Conservation (phyloP, 805 yeast species). For the Kazachstania viticola region DNA sequence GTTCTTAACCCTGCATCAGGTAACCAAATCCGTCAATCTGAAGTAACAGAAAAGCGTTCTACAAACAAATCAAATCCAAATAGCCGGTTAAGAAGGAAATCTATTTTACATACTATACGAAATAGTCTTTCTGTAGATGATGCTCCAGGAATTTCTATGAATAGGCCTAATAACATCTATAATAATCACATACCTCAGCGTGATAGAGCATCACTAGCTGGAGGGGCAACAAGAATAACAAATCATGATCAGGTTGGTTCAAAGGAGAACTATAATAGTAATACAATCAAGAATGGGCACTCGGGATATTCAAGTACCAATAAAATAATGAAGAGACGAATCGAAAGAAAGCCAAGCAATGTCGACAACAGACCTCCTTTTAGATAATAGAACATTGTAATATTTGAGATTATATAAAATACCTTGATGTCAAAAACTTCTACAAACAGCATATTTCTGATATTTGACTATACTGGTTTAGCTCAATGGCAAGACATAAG, state of each 20-base stretch:
- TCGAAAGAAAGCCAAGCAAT: slow-evolving; percentile 2
- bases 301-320: not conserved
- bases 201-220: slow-evolving; percentile 4
- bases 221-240: slow-evolving; percentile 1
- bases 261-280: not conserved
- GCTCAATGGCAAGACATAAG: too few relatives aligned
- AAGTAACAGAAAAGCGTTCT: slow-evolving; percentile 1
- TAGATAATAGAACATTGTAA: too few relatives aligned
- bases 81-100: slow-evolving; percentile 20
- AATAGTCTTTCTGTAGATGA: slow-evolving; percentile 14
- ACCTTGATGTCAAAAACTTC: too few relatives aligned
- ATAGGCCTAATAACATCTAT: too few relatives aligned
- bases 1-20: slow-evolving; percentile 14
- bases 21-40: not conserved
- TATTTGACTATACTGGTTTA: too few relatives aligned
- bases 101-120: slow-evolving; percentile 24
- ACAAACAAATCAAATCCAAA: slow-evolving; percentile 2
- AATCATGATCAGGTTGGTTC: not conserved
- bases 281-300: too few relatives aligned
- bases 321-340: slow-evolving; percentile 2
- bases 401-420: too few relatives aligned
- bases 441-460: too few relatives aligned
- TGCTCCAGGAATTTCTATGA: too few relatives aligned
- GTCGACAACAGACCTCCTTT: slow-evolving; percentile 12
- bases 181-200: too few relatives aligned